A percentile compares a stretch with the other conserved stretches of the same genome.
Conservation (phyloP, 768 basidiomycete species). For the Rhizopogon sp. region DNA sequence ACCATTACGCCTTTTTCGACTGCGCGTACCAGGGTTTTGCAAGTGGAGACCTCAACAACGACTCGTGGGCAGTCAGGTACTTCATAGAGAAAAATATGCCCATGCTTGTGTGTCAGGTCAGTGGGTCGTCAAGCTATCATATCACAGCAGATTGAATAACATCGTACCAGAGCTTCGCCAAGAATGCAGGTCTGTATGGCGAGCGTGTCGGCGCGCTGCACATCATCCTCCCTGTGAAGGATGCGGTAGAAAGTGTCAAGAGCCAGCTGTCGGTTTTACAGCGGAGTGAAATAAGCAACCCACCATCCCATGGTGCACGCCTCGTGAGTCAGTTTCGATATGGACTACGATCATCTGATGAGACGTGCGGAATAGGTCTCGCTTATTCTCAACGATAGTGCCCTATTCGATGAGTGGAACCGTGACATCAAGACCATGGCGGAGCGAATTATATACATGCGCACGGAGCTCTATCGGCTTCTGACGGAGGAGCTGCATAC, state of each 20-base stretch:
- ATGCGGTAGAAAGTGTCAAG: constrained; percentile 64
- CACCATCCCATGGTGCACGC: constrained; percentile 87
- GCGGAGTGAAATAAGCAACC: constrained; percentile 93
- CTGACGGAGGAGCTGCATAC: constrained; percentile 68
- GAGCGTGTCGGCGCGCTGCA: constrained; percentile 95
- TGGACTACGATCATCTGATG: not conserved
- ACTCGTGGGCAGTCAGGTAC: constrained; percentile 87
- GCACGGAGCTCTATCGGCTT: constrained; percentile 61
- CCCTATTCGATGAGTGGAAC: constrained; percentile 85
- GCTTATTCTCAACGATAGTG: constrained; percentile 71
- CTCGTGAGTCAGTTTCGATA: constrained; percentile 46
- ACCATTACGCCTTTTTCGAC: constrained; percentile 91
- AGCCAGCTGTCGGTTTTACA: constrained; percentile 90
- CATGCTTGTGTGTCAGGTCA: constrained; percentile 83
- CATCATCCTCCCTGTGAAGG: constrained; percentile 59
- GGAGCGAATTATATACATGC: constrained; percentile 88
- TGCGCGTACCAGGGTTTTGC: constrained; percentile 98
- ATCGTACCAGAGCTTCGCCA: constrained; percentile 79
- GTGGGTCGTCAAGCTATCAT: constrained; percentile 14
- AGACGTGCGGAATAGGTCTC: constrained; percentile 45
- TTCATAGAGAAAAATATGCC: constrained; percentile 75
- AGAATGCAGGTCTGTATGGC: constrained; percentile 93
- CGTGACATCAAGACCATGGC: constrained; percentile 90
- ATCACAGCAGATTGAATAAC: constrained; percentile 7
- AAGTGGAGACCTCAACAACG: constrained; percentile 88